These are phyloP conservation scores for Boletellus ananiceps DNA, from an alignment of 768 basidiomycete genomes.

Conservation along the genomic window DNA sequence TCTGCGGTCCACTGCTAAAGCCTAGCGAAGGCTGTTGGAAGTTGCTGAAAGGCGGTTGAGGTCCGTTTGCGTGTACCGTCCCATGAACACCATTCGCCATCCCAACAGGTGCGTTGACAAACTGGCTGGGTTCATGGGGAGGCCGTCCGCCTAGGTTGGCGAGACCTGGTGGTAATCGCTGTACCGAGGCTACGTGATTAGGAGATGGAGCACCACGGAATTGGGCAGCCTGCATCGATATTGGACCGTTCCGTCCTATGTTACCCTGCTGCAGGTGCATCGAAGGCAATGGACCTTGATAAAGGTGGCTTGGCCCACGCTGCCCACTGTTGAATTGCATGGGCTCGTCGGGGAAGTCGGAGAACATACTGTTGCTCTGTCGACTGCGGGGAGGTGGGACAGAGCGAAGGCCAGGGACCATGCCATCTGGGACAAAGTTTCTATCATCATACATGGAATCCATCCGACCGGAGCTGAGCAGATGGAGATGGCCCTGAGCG, in stretches of 20 bases:
- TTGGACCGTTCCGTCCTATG: slow-evolving; percentile 46
- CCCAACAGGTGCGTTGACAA: slow-evolving; percentile 40
- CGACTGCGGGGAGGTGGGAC: slow-evolving; percentile 58
- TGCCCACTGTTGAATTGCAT: slow-evolving; percentile 57
- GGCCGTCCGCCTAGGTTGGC: slow-evolving; percentile 80
- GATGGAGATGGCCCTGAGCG: slow-evolving; percentile 38
- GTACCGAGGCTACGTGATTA: slow-evolving; percentile 43
- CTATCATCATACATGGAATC: slow-evolving; percentile 75
- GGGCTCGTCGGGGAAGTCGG: slow-evolving; percentile 61
- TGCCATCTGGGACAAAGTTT: slow-evolving; percentile 76
- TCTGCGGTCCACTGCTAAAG: slow-evolving; percentile 39
- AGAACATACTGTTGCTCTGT: slow-evolving; percentile 48
- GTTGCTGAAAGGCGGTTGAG: slow-evolving; percentile 51
- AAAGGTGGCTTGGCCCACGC: slow-evolving; percentile 56
- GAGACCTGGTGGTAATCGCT: slow-evolving; percentile 73
- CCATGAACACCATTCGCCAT: slow-evolving; percentile 46
- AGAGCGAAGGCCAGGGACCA: slow-evolving; percentile 79
- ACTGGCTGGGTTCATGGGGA: slow-evolving; percentile 73
- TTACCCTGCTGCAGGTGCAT: slow-evolving; percentile 51
- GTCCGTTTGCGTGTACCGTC: slow-evolving; percentile 42
- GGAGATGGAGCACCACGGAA: slow-evolving; percentile 73
- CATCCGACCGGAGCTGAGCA: slow-evolving; percentile 43
- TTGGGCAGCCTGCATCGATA: slow-evolving; percentile 56
- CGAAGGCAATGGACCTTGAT: slow-evolving; percentile 43
- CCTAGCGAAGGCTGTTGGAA: slow-evolving; percentile 43